phyloP scores from a whole-genome alignment of 2,329 filamentous ascomycete species.

The Hortaea sp. region DNA sequence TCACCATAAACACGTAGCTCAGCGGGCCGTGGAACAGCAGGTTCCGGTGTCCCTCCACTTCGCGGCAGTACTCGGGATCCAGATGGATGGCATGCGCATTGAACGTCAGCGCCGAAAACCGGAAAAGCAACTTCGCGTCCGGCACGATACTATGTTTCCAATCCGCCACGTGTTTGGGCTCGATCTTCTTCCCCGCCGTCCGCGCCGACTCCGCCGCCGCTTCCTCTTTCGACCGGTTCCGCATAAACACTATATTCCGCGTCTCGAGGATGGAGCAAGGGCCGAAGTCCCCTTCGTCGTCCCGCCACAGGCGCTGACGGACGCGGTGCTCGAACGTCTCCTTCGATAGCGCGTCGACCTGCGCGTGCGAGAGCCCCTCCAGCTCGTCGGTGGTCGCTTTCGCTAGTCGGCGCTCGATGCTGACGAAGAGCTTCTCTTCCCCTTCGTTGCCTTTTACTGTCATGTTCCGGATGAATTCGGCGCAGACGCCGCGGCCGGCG shows the following conservation, averaged over 20 bases:
- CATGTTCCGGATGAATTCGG: conserved; percentile 39
- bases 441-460: conserved; percentile 41
- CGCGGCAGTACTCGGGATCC: conserved; percentile 58
- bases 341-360: conserved; percentile 26
- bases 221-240: conserved; percentile 34
- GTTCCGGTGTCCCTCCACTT: conserved; percentile 63
- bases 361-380: conserved; percentile 25
- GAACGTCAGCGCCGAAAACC: conserved; percentile 82
- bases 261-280: conserved; percentile 45
- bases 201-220: conserved; percentile 20
- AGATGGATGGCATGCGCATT: conserved; percentile 91
- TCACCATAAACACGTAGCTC: conserved; percentile 65
- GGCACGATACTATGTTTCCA: conserved; percentile 54
- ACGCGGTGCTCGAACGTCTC: conserved; percentile 25
- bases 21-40: conserved; percentile 83
- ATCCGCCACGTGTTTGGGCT: conserved; percentile 41
- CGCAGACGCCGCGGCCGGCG: conserved; percentile 31
- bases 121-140: conserved; percentile 64
- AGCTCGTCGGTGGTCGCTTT: conserved; percentile 18
- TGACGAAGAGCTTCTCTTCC: conserved; percentile 50
- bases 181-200: conserved; percentile 28
- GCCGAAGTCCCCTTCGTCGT: conserved; percentile 32
- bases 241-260: conserved; percentile 56
- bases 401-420: conserved; percentile 45
- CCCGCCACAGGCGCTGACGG: conserved; percentile 33